Evolutionary conservation across 148 eudicot genomes (phyloP).

Genomic region (Polygonum aviculare): DNA sequence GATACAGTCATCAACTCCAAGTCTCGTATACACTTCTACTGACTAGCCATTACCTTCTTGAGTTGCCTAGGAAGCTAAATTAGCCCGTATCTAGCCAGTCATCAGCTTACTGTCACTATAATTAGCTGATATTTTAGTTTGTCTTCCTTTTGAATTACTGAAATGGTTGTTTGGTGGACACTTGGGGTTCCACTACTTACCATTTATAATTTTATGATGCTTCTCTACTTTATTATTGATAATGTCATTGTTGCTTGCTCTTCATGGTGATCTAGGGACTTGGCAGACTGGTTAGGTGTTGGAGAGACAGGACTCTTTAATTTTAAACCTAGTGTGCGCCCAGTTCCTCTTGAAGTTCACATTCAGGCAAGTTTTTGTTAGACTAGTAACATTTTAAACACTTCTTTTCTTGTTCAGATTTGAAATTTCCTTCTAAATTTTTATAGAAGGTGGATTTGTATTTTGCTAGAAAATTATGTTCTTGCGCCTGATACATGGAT

Average conservation of each 20-base stretch:
- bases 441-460: not conserved
- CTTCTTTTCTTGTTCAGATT: not conserved
- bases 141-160: not conserved
- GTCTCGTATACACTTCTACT: not conserved
- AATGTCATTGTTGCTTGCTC: conserved; percentile 5
- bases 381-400: not conserved
- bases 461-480: not conserved
- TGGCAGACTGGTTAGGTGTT: conserved; percentile 98
- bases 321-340: conserved; percentile 98
- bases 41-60: not conserved
- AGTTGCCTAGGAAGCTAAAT: not conserved
- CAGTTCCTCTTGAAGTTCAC: conserved; percentile 98
- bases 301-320: conserved; percentile 82
- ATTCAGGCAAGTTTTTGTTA: conserved; percentile 41
- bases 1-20: not conserved
- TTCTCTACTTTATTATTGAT: not conserved
- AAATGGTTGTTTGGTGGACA: not conserved
- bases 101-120: not conserved
- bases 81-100: not conserved
- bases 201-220: not conserved
- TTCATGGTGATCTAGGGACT: conserved; percentile 44
- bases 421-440: not conserved
- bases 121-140: not conserved
- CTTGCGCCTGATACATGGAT: not conserved
- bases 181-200: not conserved